phyloP scores from a whole-genome alignment of 2,329 filamentous ascomycete genomes.

The Fusarium solani-melongenae region DNA sequence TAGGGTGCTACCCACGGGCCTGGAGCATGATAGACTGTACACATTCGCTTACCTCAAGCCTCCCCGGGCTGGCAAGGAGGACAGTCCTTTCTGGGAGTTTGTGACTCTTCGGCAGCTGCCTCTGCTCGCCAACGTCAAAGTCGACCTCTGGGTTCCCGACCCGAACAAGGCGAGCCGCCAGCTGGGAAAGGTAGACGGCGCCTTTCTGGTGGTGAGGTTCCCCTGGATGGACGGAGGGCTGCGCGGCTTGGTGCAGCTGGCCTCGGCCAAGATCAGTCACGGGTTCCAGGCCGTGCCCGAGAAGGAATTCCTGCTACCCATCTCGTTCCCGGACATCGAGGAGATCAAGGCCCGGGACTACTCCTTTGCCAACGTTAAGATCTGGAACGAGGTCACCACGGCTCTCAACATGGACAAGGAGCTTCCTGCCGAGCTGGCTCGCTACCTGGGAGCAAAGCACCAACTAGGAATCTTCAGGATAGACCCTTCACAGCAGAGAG shows the following conservation, averaged over 20 bases:
- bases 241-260: conserved; percentile 57
- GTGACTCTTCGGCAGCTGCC: conserved; percentile 78
- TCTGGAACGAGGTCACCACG: conserved; percentile 70
- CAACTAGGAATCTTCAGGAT: conserved; percentile 76
- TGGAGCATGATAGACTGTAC: conserved; percentile 85
- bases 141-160: conserved; percentile 78
- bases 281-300: conserved; percentile 64
- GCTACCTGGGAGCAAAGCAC: conserved; percentile 74
- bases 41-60: conserved; percentile 74
- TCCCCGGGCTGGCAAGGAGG: conserved; percentile 45
- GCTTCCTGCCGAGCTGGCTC: conserved; percentile 69
- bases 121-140: conserved; percentile 74
- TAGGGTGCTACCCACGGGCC: conserved; percentile 73
- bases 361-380: conserved; percentile 67
- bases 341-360: conserved; percentile 71
- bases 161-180: conserved; percentile 62
- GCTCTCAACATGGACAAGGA: conserved; percentile 69
- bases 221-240: conserved; percentile 67
- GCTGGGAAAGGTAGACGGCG: conserved; percentile 62
- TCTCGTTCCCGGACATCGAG: conserved; percentile 67
- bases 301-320: conserved; percentile 74
- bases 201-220: conserved; percentile 75
- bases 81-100: conserved; percentile 71
- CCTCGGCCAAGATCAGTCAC: conserved; percentile 62
- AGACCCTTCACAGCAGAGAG: conserved; percentile 65